These are phyloP conservation scores for Hippophae gyantsensis DNA, from an alignment of 306 rosid genomes.

Conservation along the genomic window DNA sequence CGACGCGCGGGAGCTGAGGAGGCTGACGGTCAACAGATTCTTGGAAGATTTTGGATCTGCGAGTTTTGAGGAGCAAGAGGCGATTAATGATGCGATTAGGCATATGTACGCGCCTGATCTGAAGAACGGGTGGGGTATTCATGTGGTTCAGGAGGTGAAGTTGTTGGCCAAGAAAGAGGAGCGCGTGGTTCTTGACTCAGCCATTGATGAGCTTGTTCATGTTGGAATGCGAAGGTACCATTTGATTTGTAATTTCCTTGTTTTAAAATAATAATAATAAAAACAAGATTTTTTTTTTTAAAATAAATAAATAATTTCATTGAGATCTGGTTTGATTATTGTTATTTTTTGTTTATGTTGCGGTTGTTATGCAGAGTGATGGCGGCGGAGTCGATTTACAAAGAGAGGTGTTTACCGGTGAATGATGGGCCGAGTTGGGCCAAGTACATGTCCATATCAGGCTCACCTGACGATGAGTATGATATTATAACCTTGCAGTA, in stretches of 20 bases:
- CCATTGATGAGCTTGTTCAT: slow-evolving; percentile 75
- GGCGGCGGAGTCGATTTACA: slow-evolving; percentile 93
- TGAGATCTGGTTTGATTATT: not conserved
- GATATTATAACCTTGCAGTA: slow-evolving; percentile 94
- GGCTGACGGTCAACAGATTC: slow-evolving; percentile 71
- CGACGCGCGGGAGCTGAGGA: slow-evolving; percentile 64
- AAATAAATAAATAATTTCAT: too few relatives aligned
- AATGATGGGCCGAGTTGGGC: slow-evolving; percentile 85
- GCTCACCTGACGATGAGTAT: slow-evolving; percentile 66
- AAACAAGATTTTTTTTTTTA: too few relatives aligned
- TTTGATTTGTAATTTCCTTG: not conserved
- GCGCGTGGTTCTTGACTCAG: slow-evolving; percentile 59
- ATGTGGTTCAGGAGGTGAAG: slow-evolving; percentile 91
- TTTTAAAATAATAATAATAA: not conserved
- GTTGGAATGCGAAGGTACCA: slow-evolving; percentile 84
- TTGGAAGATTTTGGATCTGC: slow-evolving; percentile 70
- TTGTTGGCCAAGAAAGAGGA: slow-evolving; percentile 78
- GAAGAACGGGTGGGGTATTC: slow-evolving; percentile 84
- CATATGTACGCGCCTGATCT: slow-evolving; percentile 94
- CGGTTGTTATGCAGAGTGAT: slow-evolving; percentile 48
- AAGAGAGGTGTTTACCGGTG: slow-evolving; percentile 77
- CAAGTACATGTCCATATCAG: slow-evolving; percentile 89
- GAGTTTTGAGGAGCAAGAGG: slow-evolving; percentile 37
- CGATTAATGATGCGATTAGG: slow-evolving; percentile 53
- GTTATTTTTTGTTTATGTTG: slow-evolving; percentile 15